Percentiles rank a stretch among this genome's conserved stretches.
Conservation (phyloP, 441 rosid species). For the Gossypium trilobum region DNA sequence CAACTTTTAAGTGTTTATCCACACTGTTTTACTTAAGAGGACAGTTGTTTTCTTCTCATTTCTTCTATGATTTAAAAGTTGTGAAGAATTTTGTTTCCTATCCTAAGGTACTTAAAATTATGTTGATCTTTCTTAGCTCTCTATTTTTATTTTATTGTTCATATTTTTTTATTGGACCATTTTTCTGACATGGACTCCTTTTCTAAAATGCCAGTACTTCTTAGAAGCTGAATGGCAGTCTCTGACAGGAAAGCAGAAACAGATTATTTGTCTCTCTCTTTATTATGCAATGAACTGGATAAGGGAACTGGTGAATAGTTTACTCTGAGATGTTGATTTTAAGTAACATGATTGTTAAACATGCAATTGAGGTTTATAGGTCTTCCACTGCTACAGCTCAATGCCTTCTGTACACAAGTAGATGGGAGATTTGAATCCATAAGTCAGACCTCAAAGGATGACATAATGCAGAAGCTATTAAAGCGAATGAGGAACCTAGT, state of each 20-base stretch:
- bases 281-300: constrained; percentile 77
- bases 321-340: constrained; percentile 12
- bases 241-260: constrained; percentile 59
- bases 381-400: constrained; percentile 44
- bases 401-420: constrained; percentile 74
- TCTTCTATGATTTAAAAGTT: background rate
- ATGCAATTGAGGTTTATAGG: constrained; percentile 16
- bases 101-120: background rate
- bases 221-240: constrained; percentile 44
- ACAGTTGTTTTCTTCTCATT: constrained; percentile 1
- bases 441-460: constrained; percentile 56
- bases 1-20: background rate
- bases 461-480: constrained; percentile 51
- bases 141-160: constrained; percentile 7
- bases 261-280: constrained; percentile 50
- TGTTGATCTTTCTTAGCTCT: background rate
- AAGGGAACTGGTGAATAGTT: constrained; percentile 57
- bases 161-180: constrained; percentile 1
- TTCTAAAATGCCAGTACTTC: constrained; percentile 50
- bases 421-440: constrained; percentile 41
- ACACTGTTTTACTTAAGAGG: background rate
- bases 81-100: background rate
- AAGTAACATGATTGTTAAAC: constrained; percentile 12
- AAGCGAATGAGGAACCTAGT: constrained; percentile 71
- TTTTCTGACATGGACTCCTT: constrained; percentile 26